Conservation (phyloP, 2,329 filamentous ascomycete species). For the Coniochaeta prunicola region DNA sequence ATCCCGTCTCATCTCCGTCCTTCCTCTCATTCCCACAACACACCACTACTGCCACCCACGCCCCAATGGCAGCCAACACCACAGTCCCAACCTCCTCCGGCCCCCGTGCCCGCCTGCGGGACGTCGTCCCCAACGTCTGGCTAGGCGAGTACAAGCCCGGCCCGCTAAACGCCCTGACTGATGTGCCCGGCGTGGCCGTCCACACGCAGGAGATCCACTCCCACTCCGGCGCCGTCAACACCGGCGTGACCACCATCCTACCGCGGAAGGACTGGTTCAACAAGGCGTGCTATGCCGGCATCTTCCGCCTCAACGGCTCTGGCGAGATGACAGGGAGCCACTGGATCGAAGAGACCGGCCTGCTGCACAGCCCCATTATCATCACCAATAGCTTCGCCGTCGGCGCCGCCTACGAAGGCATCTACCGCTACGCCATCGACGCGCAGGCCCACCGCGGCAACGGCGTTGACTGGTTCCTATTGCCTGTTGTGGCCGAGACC, state of each 20-base stretch:
- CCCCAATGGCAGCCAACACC: not conserved
- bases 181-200: slow-evolving; percentile 40
- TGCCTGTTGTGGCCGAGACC: slow-evolving; percentile 55
- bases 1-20: too few relatives aligned
- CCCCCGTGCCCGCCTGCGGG: slow-evolving; percentile 26
- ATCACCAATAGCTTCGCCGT: slow-evolving; percentile 53
- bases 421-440: slow-evolving; percentile 47
- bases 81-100: not conserved
- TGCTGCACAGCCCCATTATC: slow-evolving; percentile 51
- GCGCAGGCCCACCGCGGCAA: slow-evolving; percentile 33
- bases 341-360: slow-evolving; percentile 55
- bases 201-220: slow-evolving; percentile 34
- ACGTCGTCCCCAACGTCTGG: slow-evolving; percentile 34
- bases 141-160: slow-evolving; percentile 36
- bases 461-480: slow-evolving; percentile 43
- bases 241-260: slow-evolving; percentile 42
- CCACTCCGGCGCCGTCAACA: slow-evolving; percentile 26
- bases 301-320: slow-evolving; percentile 57
- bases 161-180: slow-evolving; percentile 41
- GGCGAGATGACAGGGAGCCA: slow-evolving; percentile 56
- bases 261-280: slow-evolving; percentile 36
- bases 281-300: slow-evolving; percentile 37
- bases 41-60: not conserved
- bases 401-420: slow-evolving; percentile 50
- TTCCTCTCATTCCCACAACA: not conserved